Conservation (phyloP, 768 basidiomycete species). For the Pholiota microspora region DNA sequence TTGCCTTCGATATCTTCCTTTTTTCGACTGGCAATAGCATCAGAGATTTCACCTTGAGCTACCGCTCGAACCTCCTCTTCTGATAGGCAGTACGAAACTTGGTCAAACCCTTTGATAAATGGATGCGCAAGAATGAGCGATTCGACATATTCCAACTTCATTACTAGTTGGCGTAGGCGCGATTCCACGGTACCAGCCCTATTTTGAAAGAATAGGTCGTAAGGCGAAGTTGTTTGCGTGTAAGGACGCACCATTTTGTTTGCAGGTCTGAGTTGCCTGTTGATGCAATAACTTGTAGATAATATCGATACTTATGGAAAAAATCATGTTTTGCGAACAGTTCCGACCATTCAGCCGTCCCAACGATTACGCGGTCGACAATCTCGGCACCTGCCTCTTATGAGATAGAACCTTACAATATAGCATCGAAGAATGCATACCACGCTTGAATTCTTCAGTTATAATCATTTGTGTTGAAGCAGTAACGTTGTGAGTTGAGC, state of each 20-base stretch:
- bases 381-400: constrained; percentile 76
- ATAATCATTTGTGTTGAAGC: constrained; percentile 94
- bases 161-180: constrained; percentile 90
- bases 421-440: constrained; percentile 32
- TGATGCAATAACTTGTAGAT: constrained; percentile 93
- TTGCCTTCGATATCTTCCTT: constrained; percentile 77
- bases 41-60: constrained; percentile 83
- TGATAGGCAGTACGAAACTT: constrained; percentile 76
- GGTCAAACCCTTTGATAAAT: constrained; percentile 91
- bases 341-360: constrained; percentile 84
- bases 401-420: constrained; percentile 2
- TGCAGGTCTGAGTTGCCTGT: constrained; percentile 82
- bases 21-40: constrained; percentile 67
- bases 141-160: constrained; percentile 97
- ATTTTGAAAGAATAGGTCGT: constrained; percentile 5
- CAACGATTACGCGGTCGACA: constrained; percentile 88
- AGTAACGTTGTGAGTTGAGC: constrained; percentile 97
- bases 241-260: constrained; percentile 85
- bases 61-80: constrained; percentile 88
- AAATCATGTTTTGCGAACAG: constrained; percentile 96
- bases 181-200: constrained; percentile 98
- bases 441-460: constrained; percentile 93
- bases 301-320: constrained; percentile 95
- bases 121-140: constrained; percentile 91
- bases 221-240: no score